Percentiles rank a stretch among this genome's conserved stretches.
phyloP scores from a whole-genome alignment of 2,329 filamentous ascomycete genomes.

The Nectriaceae sp. region DNA sequence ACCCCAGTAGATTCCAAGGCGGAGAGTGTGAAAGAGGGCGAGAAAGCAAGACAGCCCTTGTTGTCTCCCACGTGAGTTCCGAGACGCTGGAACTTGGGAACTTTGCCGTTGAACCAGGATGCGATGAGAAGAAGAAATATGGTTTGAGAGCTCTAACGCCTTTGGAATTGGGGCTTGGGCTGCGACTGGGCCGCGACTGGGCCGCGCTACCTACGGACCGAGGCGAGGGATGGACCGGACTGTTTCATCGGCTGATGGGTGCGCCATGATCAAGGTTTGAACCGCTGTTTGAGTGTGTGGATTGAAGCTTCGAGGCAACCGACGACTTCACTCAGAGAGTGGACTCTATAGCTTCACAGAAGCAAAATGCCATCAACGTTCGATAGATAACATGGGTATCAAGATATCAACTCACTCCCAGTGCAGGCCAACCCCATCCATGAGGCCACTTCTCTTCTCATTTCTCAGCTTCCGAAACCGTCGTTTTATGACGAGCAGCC shows the following conservation, averaged over 20 bases:
- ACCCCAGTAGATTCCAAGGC: no score
- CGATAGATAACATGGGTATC: not conserved
- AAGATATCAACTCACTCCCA: not conserved
- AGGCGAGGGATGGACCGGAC: conserved; percentile 11
- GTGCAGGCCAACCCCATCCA: no score
- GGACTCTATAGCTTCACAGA: no score
- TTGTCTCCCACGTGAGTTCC: not conserved
- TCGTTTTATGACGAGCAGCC: not conserved
- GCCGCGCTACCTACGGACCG: conserved; percentile 8
- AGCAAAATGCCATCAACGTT: not conserved
- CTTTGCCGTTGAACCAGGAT: conserved; percentile 1
- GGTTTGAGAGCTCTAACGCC: conserved; percentile 16
- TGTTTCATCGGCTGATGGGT: conserved; percentile 3
- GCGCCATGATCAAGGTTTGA: not conserved
- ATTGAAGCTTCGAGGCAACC: no score
- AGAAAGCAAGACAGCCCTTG: not conserved
- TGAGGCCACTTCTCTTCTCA: not conserved
- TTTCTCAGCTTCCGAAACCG: not conserved
- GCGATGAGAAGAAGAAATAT: conserved; percentile 3
- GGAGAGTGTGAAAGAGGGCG: no score
- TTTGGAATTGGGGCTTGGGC: conserved; percentile 1
- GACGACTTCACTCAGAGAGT: no score
- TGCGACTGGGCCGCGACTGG: conserved; percentile 6
- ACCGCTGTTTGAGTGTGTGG: not conserved
- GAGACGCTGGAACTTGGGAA: not conserved